Conservation (phyloP, 768 basidiomycete species). For the Glaciozyma martinii region DNA sequence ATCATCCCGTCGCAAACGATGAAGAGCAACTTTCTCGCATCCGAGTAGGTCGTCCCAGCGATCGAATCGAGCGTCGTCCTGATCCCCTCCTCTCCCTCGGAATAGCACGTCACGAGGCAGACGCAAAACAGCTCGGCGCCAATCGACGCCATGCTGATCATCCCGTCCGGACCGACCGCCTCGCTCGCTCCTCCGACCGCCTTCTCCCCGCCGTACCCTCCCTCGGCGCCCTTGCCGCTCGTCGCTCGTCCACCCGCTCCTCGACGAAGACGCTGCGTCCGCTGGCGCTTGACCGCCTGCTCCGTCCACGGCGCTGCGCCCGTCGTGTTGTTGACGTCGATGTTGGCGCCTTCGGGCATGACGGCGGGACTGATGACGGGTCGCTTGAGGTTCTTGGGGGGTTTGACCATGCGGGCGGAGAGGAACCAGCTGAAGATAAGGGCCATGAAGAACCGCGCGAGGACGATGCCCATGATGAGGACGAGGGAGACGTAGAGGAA, state of each 20-base stretch:
- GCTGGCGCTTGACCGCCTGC: constrained; percentile 38
- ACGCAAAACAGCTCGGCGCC: constrained; percentile 91
- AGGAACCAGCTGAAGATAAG: constrained; percentile 96
- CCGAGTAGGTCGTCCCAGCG: constrained; percentile 80
- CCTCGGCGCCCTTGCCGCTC: constrained; percentile 1
- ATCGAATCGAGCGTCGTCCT: constrained; percentile 88
- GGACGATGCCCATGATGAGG: constrained; percentile 80
- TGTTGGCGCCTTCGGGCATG: constrained; percentile 89
- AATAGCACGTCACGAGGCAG: constrained; percentile 95
- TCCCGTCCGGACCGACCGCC: constrained; percentile 53
- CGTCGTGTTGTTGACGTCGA: constrained; percentile 78
- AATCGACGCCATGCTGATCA: constrained; percentile 78
- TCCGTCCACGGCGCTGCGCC: constrained; percentile 94
- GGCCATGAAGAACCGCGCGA: constrained; percentile 91
- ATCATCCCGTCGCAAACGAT: constrained; percentile 98
- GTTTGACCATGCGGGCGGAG: constrained; percentile 66
- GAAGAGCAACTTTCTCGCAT: constrained; percentile 82
- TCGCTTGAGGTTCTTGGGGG: constrained; percentile 66
- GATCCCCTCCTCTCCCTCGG: constrained; percentile 88
- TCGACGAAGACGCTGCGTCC: constrained; percentile 36
- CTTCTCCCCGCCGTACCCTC: constrained; percentile 48
- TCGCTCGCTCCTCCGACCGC: constrained; percentile 43
- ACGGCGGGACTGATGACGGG: constrained; percentile 89
- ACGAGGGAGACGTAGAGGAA: constrained; percentile 83
- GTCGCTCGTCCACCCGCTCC: constrained; percentile 1